A percentile compares a stretch with the other conserved stretches of the same genome.
Conservation (phyloP, 352 stramenopile genomes). For the Globisporangium nagaii region DNA sequence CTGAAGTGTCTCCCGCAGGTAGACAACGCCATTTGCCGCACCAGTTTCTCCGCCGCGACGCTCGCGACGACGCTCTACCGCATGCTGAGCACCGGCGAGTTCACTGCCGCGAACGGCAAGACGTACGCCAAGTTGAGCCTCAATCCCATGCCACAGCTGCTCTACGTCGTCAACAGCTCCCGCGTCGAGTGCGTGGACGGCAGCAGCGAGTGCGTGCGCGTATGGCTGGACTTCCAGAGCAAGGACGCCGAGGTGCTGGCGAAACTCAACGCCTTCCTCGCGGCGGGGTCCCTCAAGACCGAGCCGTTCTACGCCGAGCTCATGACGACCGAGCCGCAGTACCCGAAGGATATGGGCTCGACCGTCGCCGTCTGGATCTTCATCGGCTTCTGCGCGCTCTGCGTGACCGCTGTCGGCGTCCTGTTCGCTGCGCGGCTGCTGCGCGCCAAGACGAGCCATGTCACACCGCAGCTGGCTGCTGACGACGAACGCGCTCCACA, state of each 20-base stretch:
- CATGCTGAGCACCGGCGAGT: conserved; percentile 34
- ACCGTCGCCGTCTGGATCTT: conserved; percentile 63
- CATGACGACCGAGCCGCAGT: conserved; percentile 31
- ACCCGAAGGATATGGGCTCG: conserved; percentile 27
- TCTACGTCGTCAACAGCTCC: conserved; percentile 59
- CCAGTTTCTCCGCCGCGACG: conserved; percentile 28
- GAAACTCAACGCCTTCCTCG: conserved; percentile 49
- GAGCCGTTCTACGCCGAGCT: conserved; percentile 41
- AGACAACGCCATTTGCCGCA: conserved; percentile 24
- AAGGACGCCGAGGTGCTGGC: conserved; percentile 22
- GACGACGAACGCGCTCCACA: not conserved
- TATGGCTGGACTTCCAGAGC: conserved; percentile 41
- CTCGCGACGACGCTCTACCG: conserved; percentile 46
- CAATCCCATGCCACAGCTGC: conserved; percentile 23
- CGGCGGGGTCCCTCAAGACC: conserved; percentile 37
- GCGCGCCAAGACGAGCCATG: conserved; percentile 36
- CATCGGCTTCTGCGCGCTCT: conserved; percentile 41
- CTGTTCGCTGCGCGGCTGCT: conserved; percentile 35
- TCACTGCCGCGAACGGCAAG: conserved; percentile 33
- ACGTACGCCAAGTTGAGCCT: conserved; percentile 30
- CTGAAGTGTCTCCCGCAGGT: conserved; percentile 24
- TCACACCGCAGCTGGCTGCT: conserved; percentile 27
- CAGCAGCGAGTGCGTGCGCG: conserved; percentile 23
- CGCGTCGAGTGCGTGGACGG: conserved; percentile 20
- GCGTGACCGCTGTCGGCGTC: conserved; percentile 16